These are phyloP conservation scores for Papilionanthe hybrid DNA, from an alignment of 116 monocot genomes.

Conservation along the genomic window DNA sequence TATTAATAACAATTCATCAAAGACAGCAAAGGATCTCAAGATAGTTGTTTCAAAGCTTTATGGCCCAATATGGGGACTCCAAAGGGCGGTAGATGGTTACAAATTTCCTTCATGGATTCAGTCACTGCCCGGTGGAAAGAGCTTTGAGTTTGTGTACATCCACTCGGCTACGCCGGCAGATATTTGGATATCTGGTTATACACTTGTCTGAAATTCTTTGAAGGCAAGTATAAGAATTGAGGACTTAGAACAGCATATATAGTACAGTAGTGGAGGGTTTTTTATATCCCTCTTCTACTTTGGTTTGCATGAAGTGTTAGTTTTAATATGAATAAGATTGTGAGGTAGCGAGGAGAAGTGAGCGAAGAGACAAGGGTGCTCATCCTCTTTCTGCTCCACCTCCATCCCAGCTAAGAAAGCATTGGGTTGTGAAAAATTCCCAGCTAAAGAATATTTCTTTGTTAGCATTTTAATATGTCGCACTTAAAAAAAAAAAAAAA, in stretches of 20 bases:
- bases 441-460: background rate
- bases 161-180: slow-evolving; percentile 46
- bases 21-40: slow-evolving; percentile 39
- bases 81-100: slow-evolving; percentile 29
- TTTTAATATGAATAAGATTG: slow-evolving; percentile 11
- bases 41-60: slow-evolving; percentile 52
- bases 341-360: slow-evolving; percentile 29
- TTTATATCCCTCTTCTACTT: slow-evolving; percentile 5
- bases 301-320: background rate
- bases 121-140: slow-evolving; percentile 46
- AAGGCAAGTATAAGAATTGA: background rate
- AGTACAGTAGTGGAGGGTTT: slow-evolving; percentile 11
- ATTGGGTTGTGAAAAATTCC: background rate
- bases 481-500: background rate
- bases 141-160: slow-evolving; percentile 75
- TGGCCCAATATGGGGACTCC: slow-evolving; percentile 73
- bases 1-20: slow-evolving; percentile 57
- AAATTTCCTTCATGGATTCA: slow-evolving; percentile 51
- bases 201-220: slow-evolving; percentile 28
- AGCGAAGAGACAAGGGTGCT: slow-evolving; percentile 53
- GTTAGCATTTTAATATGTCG: background rate
- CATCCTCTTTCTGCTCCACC: slow-evolving; percentile 52
- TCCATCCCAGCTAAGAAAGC: background rate
- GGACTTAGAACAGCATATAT: background rate
- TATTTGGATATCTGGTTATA: slow-evolving; percentile 38